Conservation (phyloP, 495 filamentous ascomycete genomes). For the Penicillium diatomitis region DNA sequence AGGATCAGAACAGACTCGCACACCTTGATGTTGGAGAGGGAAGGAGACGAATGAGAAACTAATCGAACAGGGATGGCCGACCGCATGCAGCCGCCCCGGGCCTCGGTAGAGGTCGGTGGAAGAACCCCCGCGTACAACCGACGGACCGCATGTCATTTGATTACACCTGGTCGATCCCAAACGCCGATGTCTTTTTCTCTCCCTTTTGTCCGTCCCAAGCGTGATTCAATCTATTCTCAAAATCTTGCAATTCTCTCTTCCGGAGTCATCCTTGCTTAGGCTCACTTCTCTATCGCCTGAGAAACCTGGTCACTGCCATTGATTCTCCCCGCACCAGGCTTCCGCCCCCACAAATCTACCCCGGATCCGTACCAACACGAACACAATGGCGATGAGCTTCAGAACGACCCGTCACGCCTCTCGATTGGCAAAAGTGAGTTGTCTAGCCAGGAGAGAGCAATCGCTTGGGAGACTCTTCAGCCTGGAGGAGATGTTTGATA, state of each 20-base stretch:
- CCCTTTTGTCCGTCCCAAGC: conserved; percentile 1
- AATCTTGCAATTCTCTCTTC: too few species aligned
- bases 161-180: conserved; percentile 9
- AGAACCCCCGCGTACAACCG: conserved; percentile 30
- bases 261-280: too few species aligned
- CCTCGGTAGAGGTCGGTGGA: conserved; percentile 16
- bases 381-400: conserved; percentile 25
- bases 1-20: not conserved
- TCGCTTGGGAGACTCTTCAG: too few species aligned
- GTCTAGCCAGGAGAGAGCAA: not conserved
- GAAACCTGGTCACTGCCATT: not conserved
- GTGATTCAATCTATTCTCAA: too few species aligned
- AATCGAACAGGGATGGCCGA: conserved; percentile 1
- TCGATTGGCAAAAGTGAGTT: conserved; percentile 22
- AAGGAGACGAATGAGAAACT: not conserved
- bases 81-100: conserved; percentile 22
- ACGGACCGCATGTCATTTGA: conserved; percentile 2
- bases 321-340: conserved; percentile 11
- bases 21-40: not conserved
- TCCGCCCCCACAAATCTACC: conserved; percentile 16
- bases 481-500: too few species aligned
- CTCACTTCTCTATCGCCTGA: too few species aligned
- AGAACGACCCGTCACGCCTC: conserved; percentile 33
- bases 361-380: conserved; percentile 10
- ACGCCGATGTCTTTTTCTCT: conserved; percentile 1